Base-by-base conservation (phyloP, 73 alveolate genomes). In the Paramecium primaurelia region DNA sequence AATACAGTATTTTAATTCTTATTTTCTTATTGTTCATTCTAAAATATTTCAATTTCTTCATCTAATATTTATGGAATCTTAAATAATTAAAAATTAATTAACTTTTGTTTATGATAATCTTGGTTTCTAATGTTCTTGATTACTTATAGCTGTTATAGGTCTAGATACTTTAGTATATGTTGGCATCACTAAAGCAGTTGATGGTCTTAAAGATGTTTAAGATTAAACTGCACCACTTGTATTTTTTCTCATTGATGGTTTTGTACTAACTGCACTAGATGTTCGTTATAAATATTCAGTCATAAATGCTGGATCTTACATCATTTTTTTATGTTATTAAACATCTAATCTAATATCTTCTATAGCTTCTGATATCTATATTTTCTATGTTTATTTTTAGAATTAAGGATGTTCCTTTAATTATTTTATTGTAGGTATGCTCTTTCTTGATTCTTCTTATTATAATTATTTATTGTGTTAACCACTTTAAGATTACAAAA, bases 231-330 rank as follows among this genome's bases (percentile, higher is more conserved):
- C 77, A 9, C 47, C 73, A 28, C 75, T 80, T 45, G 36, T 34
- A 38, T 14, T 75, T 38, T 14, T n/a, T 22, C 34, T 30, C n/a
- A 49, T 22, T 18, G 75, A 42, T 40, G 91, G 37, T 4, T 47
- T 42, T 32, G 58, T 49, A 80, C 77, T 80, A 8, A 25, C 75
- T 38, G 91, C 91, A 47, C 91, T 80, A 6, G 71, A 26, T 49
- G 75, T 58, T 80, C 91, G 30, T 80, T 80, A 22, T 64, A 80
- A 40, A 64, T 45, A 80, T 47, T 80, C 71, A 44, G 91, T 80
- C 58, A 80, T 42, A 26, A 80, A 80, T 2, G 71, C 91, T 10
- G 77, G 49, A 49, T 80, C 91, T 42, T 80, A 9, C 91, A 80
- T 49, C 91, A 80, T 80, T 49, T 80, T 80, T 26, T 80, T 80